These are phyloP conservation scores for Rhizomucor pusillus DNA, from an alignment of 371 early-diverging fungal species.

Conservation along the genomic window DNA sequence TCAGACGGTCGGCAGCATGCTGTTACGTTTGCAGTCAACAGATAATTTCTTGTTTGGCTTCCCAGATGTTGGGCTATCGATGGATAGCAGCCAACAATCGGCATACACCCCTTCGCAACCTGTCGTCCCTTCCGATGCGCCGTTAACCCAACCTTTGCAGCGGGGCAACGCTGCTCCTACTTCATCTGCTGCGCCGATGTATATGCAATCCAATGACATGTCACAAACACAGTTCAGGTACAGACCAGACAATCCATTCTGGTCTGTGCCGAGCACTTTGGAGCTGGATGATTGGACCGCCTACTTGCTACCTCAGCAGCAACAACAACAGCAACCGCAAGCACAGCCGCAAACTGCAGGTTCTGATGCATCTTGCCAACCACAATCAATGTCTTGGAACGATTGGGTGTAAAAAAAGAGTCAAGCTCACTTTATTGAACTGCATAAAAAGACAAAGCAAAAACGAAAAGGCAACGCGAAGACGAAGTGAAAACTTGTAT, in stretches of 20 bases:
- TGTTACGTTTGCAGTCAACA: conserved; percentile 6
- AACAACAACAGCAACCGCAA: conserved; percentile 10
- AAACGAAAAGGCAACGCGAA: neutral
- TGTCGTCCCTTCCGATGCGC: neutral
- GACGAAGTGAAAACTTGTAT: neutral
- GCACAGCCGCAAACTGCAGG: neutral
- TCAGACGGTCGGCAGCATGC: conserved; percentile 10
- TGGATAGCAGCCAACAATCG: neutral
- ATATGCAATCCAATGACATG: neutral
- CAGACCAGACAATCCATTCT: conserved; percentile 48
- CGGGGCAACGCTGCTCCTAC: neutral
- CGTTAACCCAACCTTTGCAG: neutral
- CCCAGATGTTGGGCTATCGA: conserved; percentile 12
- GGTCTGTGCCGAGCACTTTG: conserved; percentile 48
- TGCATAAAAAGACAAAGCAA: neutral
- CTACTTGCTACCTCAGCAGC: conserved; percentile 26
- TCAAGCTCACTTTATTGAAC: neutral
- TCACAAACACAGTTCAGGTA: conserved; percentile 31
- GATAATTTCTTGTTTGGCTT: conserved; percentile 14
- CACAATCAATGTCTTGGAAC: conserved; percentile 5
- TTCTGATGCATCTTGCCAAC: conserved; percentile 2
- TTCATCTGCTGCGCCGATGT: neutral
- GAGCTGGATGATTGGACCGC: conserved; percentile 46
- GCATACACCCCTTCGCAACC: neutral
- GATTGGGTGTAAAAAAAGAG: conserved; percentile 11